These are phyloP conservation scores for Penicillium dipodomyicola DNA, from an alignment of 495 filamentous ascomycete species.

Conservation along the genomic window DNA sequence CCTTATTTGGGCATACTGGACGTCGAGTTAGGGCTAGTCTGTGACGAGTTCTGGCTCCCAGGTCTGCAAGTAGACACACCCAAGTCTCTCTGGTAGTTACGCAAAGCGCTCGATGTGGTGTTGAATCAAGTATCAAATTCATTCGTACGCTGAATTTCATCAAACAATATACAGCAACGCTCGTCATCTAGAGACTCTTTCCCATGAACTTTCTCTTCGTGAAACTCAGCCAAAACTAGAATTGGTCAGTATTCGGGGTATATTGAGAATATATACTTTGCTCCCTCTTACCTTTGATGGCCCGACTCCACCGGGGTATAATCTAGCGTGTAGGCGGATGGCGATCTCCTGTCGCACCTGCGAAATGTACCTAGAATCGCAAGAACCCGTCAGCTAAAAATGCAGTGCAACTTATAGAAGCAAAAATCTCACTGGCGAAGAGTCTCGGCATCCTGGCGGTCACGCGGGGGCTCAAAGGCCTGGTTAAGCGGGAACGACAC, in stretches of 20 bases:
- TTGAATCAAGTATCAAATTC: constrained; percentile 19
- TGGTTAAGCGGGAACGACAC: constrained; percentile 91
- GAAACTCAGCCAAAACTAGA: constrained; percentile 94
- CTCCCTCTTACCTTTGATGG: constrained; percentile 71
- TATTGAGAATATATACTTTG: background rate
- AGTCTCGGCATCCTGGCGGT: constrained; percentile 84
- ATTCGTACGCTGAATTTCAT: constrained; percentile 38
- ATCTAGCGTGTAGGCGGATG: constrained; percentile 69
- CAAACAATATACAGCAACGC: constrained; percentile 29
- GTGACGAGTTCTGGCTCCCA: background rate
- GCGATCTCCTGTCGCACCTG: constrained; percentile 94
- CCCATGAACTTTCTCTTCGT: constrained; percentile 99
- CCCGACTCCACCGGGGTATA: constrained; percentile 79
- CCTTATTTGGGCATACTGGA: background rate
- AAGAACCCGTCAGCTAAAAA: constrained; percentile 12
- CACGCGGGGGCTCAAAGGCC: constrained; percentile 72
- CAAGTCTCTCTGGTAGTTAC: constrained; percentile 6
- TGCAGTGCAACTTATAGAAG: background rate
- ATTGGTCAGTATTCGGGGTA: constrained; percentile 5
- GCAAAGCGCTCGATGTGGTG: constrained; percentile 7
- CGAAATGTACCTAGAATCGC: constrained; percentile 60
- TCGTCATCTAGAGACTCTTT: constrained; percentile 64
- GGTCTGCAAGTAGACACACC: background rate
- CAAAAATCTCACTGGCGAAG: constrained; percentile 60
- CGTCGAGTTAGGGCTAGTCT: background rate